These are phyloP conservation scores for Aspergillus amoenus DNA, from an alignment of 2,329 filamentous ascomycete species.

Conservation along the genomic window DNA sequence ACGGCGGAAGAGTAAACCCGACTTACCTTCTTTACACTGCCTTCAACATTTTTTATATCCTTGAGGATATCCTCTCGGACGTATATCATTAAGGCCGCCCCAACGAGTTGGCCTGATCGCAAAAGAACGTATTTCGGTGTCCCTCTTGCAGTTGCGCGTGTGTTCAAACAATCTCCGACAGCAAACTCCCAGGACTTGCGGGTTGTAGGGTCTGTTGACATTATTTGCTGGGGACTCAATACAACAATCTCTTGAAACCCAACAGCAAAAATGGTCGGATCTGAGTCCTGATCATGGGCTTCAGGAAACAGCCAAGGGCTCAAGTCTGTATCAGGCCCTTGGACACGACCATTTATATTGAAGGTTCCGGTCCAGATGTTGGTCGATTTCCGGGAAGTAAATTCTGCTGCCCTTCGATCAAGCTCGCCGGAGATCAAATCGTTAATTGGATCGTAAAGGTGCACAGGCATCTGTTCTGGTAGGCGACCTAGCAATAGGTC, in stretches of 20 bases:
- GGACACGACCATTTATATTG: conserved; percentile 86
- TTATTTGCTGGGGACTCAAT: conserved; percentile 94
- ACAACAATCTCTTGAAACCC: conserved; percentile 99
- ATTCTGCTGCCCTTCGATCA: conserved; percentile 64
- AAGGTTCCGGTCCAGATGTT: conserved; percentile 86
- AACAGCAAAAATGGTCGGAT: conserved; percentile 83
- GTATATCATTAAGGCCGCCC: conserved; percentile 88
- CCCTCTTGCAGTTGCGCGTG: conserved; percentile 62
- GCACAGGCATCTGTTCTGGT: conserved; percentile 78
- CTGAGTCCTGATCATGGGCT: conserved; percentile 54
- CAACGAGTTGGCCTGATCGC: conserved; percentile 89
- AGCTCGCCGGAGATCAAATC: conserved; percentile 83
- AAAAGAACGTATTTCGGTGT: conserved; percentile 83
- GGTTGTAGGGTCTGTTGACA: conserved; percentile 90
- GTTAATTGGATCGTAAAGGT: conserved; percentile 91
- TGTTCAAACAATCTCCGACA: conserved; percentile 75
- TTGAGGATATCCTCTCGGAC: conserved; percentile 74
- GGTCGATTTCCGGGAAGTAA: conserved; percentile 70
- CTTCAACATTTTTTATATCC: conserved; percentile 94
- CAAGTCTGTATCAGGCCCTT: conserved; percentile 75
- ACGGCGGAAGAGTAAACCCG: conserved; percentile 30
- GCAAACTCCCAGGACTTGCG: conserved; percentile 84
- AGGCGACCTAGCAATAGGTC: conserved; percentile 86
- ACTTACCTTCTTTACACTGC: conserved; percentile 79
- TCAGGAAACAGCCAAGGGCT: conserved; percentile 77